phyloP scores from a whole-genome alignment of 2,329 filamentous ascomycete genomes.

The Aspergillus sp. region DNA sequence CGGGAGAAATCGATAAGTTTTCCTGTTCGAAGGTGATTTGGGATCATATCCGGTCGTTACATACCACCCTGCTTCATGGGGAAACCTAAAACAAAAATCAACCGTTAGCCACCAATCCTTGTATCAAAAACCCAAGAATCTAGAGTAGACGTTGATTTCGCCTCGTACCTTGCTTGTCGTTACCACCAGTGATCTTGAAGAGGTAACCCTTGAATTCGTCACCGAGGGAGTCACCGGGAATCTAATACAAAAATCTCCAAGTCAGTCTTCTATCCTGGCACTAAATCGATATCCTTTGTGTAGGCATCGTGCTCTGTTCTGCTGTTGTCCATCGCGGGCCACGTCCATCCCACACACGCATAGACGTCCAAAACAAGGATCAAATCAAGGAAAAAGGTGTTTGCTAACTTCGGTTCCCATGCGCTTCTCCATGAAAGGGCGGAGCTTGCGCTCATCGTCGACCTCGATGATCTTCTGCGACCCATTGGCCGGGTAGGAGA shows the following conservation, averaged over 20 bases:
- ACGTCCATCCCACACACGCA: no score
- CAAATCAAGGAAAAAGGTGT: slow-evolving; percentile 6
- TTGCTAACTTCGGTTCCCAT: slow-evolving; percentile 52
- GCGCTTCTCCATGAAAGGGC: slow-evolving; percentile 97
- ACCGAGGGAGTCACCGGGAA: slow-evolving; percentile 86
- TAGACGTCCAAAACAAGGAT: no score
- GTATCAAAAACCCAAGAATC: no score
- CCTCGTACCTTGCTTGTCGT: slow-evolving; percentile 87
- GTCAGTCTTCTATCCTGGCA: slow-evolving; percentile 21
- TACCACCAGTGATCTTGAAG: slow-evolving; percentile 98
- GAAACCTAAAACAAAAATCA: slow-evolving; percentile 53
- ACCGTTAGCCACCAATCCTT: slow-evolving; percentile 18
- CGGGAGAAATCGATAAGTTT: slow-evolving; percentile 20
- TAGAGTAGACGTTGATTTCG: no score
- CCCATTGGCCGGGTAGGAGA: slow-evolving; percentile 95
- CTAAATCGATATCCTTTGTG: no score
- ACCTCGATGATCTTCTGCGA: slow-evolving; percentile 98
- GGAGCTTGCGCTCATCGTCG: slow-evolving; percentile 98
- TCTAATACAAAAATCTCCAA: slow-evolving; percentile 43
- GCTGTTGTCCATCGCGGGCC: no score
- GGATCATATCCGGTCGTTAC: slow-evolving; percentile 22
- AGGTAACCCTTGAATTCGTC: slow-evolving; percentile 99
- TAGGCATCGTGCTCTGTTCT: no score
- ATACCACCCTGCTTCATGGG: slow-evolving; percentile 97
- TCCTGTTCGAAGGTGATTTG: slow-evolving; percentile 3